These are phyloP conservation scores for Rosa hybrid DNA, from an alignment of 331 rosid genomes.

Conservation along the genomic window DNA sequence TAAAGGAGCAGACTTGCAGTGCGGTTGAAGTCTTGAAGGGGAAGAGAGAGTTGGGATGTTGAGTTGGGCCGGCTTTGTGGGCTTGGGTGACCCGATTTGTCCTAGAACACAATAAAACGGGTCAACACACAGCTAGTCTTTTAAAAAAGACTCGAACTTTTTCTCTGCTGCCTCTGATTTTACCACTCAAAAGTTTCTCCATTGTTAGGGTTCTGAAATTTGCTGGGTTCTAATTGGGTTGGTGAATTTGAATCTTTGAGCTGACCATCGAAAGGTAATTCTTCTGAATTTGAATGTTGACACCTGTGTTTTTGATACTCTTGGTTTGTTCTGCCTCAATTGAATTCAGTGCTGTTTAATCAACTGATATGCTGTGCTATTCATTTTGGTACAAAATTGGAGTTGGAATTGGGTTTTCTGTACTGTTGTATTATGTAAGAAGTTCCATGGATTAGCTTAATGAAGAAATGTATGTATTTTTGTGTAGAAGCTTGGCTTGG, in stretches of 20 bases:
- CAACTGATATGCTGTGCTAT: background rate
- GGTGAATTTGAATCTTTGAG: background rate
- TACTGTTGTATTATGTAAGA: background rate
- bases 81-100: background rate
- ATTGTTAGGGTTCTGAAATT: slow-evolving; percentile 10
- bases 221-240: background rate
- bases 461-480: background rate
- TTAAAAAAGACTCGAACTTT: background rate
- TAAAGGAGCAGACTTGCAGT: slow-evolving; percentile 6
- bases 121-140: background rate
- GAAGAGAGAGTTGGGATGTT: background rate
- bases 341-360: background rate
- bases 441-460: background rate
- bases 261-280: background rate
- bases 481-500: background rate
- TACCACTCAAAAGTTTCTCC: background rate
- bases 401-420: background rate
- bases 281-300: background rate
- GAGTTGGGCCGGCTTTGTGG: background rate
- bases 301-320: background rate
- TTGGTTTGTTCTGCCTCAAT: background rate
- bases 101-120: background rate
- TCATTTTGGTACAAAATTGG: background rate
- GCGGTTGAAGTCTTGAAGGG: slow-evolving; percentile 1
- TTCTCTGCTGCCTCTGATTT: background rate